Percentiles rank a stretch among this genome's conserved stretches.
phyloP scores from a whole-genome alignment of 2,329 filamentous ascomycete genomes.

The Colletotrichum sansevieriae region DNA sequence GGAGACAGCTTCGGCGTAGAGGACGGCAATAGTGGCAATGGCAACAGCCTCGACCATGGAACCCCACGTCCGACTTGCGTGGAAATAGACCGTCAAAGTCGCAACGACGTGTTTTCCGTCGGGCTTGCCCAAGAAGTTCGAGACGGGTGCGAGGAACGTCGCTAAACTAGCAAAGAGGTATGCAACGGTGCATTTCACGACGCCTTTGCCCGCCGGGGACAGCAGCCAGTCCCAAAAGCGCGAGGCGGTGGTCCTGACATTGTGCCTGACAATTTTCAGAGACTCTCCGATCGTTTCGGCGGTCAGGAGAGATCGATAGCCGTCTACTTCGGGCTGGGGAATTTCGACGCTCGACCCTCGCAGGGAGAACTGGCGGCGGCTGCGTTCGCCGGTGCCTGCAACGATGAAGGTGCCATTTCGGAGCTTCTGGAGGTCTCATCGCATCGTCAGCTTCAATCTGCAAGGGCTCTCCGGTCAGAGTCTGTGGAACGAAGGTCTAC shows the following conservation, averaged over 20 bases:
- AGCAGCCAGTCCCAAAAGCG: constrained; percentile 70
- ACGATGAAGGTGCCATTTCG: constrained; percentile 90
- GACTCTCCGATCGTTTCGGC: constrained; percentile 54
- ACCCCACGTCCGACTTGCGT: constrained; percentile 86
- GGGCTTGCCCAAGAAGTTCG: constrained; percentile 80
- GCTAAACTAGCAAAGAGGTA: constrained; percentile 89
- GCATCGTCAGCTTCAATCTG: constrained; percentile 16
- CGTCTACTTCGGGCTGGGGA: constrained; percentile 49
- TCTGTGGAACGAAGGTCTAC: constrained; percentile 40
- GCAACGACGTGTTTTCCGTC: constrained; percentile 96
- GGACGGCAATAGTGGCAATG: constrained; percentile 81
- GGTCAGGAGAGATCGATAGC: constrained; percentile 52
- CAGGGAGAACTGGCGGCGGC: constrained; percentile 83
- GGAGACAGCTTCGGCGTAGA: constrained; percentile 77
- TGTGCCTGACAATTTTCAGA: constrained; percentile 51
- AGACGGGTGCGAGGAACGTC: constrained; percentile 83
- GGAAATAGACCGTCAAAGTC: constrained; percentile 95
- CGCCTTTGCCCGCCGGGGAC: constrained; percentile 81
- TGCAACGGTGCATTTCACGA: constrained; percentile 91
- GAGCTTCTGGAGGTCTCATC: constrained; percentile 68
- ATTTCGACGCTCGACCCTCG: constrained; percentile 62
- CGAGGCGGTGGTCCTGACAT: constrained; percentile 53
- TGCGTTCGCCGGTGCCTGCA: constrained; percentile 86
- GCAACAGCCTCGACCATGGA: constrained; percentile 90
- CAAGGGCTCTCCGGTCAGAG: constrained; percentile 13